Evolutionary conservation across 495 filamentous ascomycete species (phyloP).

Genomic region (Tricharina praecox): DNA sequence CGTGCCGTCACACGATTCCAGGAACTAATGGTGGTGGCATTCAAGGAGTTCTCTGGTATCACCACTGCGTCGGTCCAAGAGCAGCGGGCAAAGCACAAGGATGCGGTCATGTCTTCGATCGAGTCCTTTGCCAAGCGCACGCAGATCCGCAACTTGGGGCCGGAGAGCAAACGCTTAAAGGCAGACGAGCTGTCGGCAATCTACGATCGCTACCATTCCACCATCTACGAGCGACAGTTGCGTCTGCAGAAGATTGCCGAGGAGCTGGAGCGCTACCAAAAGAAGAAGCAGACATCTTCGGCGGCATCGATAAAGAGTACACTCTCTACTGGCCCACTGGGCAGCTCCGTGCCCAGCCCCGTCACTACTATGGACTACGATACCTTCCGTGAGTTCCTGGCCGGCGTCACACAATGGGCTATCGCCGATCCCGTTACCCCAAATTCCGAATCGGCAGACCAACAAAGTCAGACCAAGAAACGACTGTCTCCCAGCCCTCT

Average conservation of each 20-base stretch:
- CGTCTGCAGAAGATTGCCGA: slow-evolving; percentile 60
- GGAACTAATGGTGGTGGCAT: slow-evolving; percentile 95
- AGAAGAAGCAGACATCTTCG: slow-evolving; percentile 6
- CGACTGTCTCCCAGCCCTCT: slow-evolving; percentile 33
- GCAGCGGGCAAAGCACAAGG: slow-evolving; percentile 78
- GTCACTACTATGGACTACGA: slow-evolving; percentile 78
- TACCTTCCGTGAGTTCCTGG: slow-evolving; percentile 82
- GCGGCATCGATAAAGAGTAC: slow-evolving; percentile 2
- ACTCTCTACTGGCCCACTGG: background rate
- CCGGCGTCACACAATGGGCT: slow-evolving; percentile 78
- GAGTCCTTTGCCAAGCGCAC: slow-evolving; percentile 95
- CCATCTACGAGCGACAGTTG: slow-evolving; percentile 79
- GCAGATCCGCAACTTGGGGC: slow-evolving; percentile 85
- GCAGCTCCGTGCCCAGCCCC: background rate
- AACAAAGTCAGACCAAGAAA: background rate
- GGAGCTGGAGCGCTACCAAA: slow-evolving; percentile 42
- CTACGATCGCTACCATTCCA: slow-evolving; percentile 83
- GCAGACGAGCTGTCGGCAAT: slow-evolving; percentile 70
- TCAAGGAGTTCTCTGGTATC: slow-evolving; percentile 91
- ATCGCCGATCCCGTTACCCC: slow-evolving; percentile 42
- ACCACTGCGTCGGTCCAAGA: slow-evolving; percentile 84
- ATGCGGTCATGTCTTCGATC: slow-evolving; percentile 78
- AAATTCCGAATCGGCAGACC: background rate
- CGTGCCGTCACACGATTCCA: slow-evolving; percentile 89
- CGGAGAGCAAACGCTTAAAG: slow-evolving; percentile 78